Base-by-base conservation (phyloP, 768 basidiomycete species). In the Collybia sordida region DNA sequence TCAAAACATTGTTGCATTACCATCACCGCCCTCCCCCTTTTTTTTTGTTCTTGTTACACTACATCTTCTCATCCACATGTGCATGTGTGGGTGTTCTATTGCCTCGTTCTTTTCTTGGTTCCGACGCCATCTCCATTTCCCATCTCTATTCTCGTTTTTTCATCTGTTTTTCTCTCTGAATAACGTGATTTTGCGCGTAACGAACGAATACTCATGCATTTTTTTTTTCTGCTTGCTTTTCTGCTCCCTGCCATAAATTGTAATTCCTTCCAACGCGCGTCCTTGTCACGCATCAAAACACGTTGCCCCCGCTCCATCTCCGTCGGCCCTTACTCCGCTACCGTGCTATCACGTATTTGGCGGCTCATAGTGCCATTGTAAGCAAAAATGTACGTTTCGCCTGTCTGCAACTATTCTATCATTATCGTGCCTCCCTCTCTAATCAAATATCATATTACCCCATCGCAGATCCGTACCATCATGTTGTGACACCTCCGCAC, bases 301-400 rank as follows among this genome's bases (percentile, higher is more conserved):
- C 42, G 22, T 35, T 22, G 11, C 31, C 27, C 24, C 19, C 37
- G 21, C 46, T 18, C 21, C 49, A 42, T 17, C 27, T 22, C 15
- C 39, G 18, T 24, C 18, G 21, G 36, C 38, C 23, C 46, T n/a
- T 38, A 28, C 36, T 27, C 21, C 40, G 21, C 21, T 47, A 19
- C 35, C 19, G n/a, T 34, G 14, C 4, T 18, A 24, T 28, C 23
- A 27, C 21, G 28, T 17, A 48, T 34, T 42, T 14, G 36, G 22
- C 27, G 42, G 21, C 18, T 37, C 38, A 58, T 64, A 86, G 85
- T 65, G 72, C 83, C 48, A 79, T 86, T 56, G 79, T 87, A 59
- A 85, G 79, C 75, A 83, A 78, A 59, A 86, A 85, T 53, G 85
- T 87, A 70, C 73, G 85, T 84, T 23, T 31, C 31, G 23, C 52